Evolutionary conservation across 805 yeast genomes (phyloP).

Genomic region (Starmera amethionina): DNA sequence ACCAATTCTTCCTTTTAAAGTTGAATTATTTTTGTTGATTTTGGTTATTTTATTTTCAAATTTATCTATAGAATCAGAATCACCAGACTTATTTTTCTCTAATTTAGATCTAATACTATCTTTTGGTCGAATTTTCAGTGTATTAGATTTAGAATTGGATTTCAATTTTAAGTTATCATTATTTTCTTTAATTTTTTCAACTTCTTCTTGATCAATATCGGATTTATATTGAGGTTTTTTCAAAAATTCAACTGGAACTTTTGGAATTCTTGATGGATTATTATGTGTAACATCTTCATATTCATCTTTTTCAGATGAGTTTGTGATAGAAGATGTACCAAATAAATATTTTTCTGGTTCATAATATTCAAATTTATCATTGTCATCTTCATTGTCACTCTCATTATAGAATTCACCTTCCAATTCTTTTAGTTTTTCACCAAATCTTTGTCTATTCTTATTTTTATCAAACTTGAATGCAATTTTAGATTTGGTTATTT

Average conservation of each 20-base stretch:
- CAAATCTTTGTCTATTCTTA: neutral
- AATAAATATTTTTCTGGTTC: slow-evolving; percentile 1
- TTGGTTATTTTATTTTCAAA: neutral
- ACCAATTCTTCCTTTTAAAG: neutral
- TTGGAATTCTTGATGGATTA: neutral
- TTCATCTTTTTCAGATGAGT: neutral
- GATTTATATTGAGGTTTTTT: neutral
- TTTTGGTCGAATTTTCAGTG: neutral
- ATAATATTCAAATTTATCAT: neutral
- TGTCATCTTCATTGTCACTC: neutral
- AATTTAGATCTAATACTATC: neutral
- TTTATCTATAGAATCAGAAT: neutral
- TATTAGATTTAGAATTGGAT: too few relatives aligned
- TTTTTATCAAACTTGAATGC: neutral
- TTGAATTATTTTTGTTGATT: neutral
- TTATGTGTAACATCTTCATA: neutral
- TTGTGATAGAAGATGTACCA: neutral
- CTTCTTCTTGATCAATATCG: neutral
- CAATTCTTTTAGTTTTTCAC: neutral
- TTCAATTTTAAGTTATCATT: too few relatives aligned
- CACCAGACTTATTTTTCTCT: neutral
- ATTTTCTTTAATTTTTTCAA: too few relatives aligned
- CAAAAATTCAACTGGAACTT: neutral
- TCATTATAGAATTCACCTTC: neutral
- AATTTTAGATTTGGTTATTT: neutral